Conservation (phyloP, 108 stramenopile genomes). For the Phaeodactylum tricornutum region DNA sequence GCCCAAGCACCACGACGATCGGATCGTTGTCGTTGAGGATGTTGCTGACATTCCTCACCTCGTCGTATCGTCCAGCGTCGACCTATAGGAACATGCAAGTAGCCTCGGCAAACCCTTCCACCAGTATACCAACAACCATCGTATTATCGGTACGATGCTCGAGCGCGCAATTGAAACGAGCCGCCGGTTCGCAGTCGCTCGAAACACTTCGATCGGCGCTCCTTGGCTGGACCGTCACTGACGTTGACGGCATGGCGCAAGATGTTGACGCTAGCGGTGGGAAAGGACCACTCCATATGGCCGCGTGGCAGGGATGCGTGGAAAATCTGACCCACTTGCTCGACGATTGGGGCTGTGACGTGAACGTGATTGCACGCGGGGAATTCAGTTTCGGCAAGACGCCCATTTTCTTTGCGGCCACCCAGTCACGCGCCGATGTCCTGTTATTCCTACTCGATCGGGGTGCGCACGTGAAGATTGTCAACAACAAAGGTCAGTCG, state of each 20-base stretch:
- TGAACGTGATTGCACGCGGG: conserved; percentile 45
- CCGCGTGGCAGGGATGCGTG: conserved; percentile 60
- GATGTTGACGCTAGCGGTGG: conserved; percentile 21
- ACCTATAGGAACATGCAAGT: too few species aligned
- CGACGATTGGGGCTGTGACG: conserved; percentile 24
- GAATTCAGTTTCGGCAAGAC: conserved; percentile 68
- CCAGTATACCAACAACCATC: too few species aligned
- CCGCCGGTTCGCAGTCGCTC: conserved; percentile 17
- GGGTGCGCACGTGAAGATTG: conserved; percentile 44
- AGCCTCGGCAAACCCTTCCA: too few species aligned
- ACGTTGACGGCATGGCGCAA: conserved; percentile 8
- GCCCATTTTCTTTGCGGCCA: conserved; percentile 72
- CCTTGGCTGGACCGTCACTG: conserved; percentile 8
- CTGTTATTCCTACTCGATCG: conserved; percentile 31
- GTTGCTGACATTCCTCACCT: too few species aligned
- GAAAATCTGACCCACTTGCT: conserved; percentile 42
- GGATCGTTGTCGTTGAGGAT: too few species aligned
- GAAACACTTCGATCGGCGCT: conserved; percentile 7
- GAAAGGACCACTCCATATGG: conserved; percentile 61
- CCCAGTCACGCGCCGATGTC: conserved; percentile 50
- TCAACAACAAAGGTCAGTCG: conserved; percentile 86
- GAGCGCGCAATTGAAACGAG: conserved; percentile 2
- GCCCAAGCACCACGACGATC: too few species aligned
- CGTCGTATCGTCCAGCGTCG: too few species aligned
- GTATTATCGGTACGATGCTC: too few species aligned